phyloP scores from a whole-genome alignment of 1,284 basidiomycete species.

The Pascua sp. region DNA sequence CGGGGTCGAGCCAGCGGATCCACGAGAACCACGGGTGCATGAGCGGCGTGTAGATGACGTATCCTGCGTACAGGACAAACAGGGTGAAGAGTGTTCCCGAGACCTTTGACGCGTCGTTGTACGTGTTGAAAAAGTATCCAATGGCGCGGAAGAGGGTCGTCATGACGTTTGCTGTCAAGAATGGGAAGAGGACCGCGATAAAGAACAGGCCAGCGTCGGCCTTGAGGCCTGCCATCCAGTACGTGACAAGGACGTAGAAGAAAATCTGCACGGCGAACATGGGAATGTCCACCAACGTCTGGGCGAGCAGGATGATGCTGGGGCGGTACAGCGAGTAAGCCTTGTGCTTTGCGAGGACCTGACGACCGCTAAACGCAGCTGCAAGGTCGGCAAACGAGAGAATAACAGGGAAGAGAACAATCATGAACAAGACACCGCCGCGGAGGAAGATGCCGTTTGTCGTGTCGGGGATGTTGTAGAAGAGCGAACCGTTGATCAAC shows the following conservation, averaged over 20 bases:
- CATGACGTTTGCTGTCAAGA: conserved; percentile 27
- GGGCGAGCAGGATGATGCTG: conserved; percentile 56
- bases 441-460: conserved; percentile 65
- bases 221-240: conserved; percentile 38
- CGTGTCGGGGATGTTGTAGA: conserved; percentile 60
- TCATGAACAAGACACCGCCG: conserved; percentile 61
- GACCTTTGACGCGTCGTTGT: conserved; percentile 45
- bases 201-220: conserved; percentile 41
- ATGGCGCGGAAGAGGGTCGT: conserved; percentile 43
- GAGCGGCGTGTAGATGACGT: conserved; percentile 37
- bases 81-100: conserved; percentile 37
- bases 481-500: conserved; percentile 65
- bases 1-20: conserved; percentile 30
- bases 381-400: conserved; percentile 64
- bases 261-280: conserved; percentile 48
- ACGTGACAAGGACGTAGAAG: conserved; percentile 48
- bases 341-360: conserved; percentile 61
- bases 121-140: conserved; percentile 38
- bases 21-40: conserved; percentile 37
- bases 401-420: conserved; percentile 52
- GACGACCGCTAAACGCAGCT: conserved; percentile 65
- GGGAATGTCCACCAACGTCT: conserved; percentile 60
- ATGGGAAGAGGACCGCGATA: conserved; percentile 36
- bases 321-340: conserved; percentile 50
- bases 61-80: conserved; percentile 36